These are phyloP conservation scores for Penicillium pancosmium DNA, from an alignment of 495 filamentous ascomycete species.

Conservation along the genomic window DNA sequence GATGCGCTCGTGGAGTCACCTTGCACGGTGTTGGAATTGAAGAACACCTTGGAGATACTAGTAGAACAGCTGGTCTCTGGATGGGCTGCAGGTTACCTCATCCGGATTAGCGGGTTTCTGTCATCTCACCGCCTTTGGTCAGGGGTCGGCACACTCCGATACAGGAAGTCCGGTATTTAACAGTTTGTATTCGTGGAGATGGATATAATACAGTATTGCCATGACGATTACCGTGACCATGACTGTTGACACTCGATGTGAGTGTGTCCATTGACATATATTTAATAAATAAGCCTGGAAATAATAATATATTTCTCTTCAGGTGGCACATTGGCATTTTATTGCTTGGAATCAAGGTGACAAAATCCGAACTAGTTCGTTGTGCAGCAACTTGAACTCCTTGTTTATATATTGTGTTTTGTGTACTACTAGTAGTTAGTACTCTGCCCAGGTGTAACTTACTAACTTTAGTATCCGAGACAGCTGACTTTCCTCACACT, in stretches of 20 bases:
- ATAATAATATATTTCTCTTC: too few relatives aligned
- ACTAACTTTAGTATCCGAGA: too few relatives aligned
- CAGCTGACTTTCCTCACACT: too few relatives aligned
- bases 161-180: slow-evolving; percentile 12
- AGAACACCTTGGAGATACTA: slow-evolving; percentile 14
- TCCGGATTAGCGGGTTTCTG: slow-evolving; percentile 29
- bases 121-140: slow-evolving; percentile 33
- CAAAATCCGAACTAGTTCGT: too few relatives aligned
- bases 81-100: slow-evolving; percentile 29
- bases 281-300: too few relatives aligned
- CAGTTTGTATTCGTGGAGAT: background rate
- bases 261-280: too few relatives aligned
- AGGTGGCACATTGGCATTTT: too few relatives aligned
- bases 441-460: too few relatives aligned
- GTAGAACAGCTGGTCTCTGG: slow-evolving; percentile 35
- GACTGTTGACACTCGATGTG: background rate
- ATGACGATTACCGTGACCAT: background rate
- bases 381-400: too few relatives aligned
- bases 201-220: background rate
- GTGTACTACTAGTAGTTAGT: too few relatives aligned
- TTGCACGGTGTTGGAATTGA: slow-evolving; percentile 10
- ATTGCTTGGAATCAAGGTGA: too few relatives aligned
- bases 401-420: too few relatives aligned
- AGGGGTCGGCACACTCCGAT: slow-evolving; percentile 18
- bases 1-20: slow-evolving; percentile 27